These are phyloP conservation scores for Boletellus ananiceps DNA, from an alignment of 768 basidiomycete species.

Conservation along the genomic window DNA sequence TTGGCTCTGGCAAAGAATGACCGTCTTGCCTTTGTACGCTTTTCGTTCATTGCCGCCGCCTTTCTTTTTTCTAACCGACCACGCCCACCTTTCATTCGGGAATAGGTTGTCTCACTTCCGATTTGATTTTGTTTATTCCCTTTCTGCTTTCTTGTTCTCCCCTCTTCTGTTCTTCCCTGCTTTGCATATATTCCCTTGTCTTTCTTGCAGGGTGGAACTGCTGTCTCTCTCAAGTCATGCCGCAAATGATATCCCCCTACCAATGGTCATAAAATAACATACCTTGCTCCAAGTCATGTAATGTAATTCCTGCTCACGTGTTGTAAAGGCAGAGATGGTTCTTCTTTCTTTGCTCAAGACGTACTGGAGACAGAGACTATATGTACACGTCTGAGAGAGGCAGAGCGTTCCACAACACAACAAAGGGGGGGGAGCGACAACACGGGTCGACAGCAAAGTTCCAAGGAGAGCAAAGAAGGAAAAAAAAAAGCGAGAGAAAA, in stretches of 20 bases:
- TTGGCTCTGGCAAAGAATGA: neutral
- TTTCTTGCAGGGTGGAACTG: conserved; percentile 10
- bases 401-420: neutral
- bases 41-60: too few relatives aligned
- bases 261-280: conserved; percentile 14
- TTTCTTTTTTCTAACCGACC: too few relatives aligned
- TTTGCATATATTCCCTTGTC: conserved; percentile 2
- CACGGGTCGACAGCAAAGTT: conserved; percentile 4
- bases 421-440: neutral
- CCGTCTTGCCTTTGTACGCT: neutral
- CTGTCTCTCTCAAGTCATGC: conserved; percentile 10
- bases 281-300: conserved; percentile 21
- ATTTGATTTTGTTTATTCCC: conserved; percentile 27
- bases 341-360: neutral
- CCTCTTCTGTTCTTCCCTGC: neutral
- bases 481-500: neutral
- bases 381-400: conserved; percentile 7
- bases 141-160: conserved; percentile 1
- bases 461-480: neutral
- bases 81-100: too few relatives aligned
- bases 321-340: conserved; percentile 15
- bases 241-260: conserved; percentile 14
- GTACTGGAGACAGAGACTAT: neutral
- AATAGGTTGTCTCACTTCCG: too few relatives aligned
- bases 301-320: conserved; percentile 18